These are phyloP conservation scores for Fusarium abutilonis DNA, from an alignment of 2,329 filamentous ascomycete genomes.

Conservation along the genomic window DNA sequence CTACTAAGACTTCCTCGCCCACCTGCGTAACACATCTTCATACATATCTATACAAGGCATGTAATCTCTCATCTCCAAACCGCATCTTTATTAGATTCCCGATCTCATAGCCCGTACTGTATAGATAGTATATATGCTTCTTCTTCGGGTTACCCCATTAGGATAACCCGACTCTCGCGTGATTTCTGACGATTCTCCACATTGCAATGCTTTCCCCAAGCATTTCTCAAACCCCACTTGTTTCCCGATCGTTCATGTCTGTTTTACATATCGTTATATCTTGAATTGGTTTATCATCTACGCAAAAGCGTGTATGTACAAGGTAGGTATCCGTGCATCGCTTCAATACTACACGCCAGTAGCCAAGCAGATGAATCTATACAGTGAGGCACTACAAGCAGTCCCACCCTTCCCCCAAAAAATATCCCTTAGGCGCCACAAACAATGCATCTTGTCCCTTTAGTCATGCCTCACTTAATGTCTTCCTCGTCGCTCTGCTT, in stretches of 20 bases:
- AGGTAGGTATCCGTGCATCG: constrained; percentile 8
- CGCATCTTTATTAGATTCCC: not conserved
- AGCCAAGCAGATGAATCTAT: constrained; percentile 18
- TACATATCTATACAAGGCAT: too few relatives aligned
- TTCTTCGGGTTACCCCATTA: constrained; percentile 34
- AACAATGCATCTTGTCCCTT: constrained; percentile 32
- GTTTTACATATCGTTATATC: constrained; percentile 18
- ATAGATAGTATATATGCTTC: not conserved
- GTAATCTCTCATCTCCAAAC: too few relatives aligned
- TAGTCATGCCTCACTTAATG: constrained; percentile 44
- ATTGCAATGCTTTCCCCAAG: constrained; percentile 6
- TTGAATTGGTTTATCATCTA: constrained; percentile 30
- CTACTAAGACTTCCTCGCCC: too few relatives aligned
- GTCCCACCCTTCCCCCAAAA: constrained; percentile 11
- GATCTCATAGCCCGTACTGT: too few relatives aligned
- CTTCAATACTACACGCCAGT: constrained; percentile 25
- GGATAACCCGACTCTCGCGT: constrained; percentile 25
- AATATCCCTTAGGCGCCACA: constrained; percentile 24
- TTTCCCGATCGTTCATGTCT: constrained; percentile 6
- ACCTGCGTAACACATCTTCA: too few relatives aligned
- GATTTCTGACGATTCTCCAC: constrained; percentile 27
- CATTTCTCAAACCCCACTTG: not conserved
- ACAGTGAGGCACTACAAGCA: constrained; percentile 33
- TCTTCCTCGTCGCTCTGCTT: constrained; percentile 70
- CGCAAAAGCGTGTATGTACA: constrained; percentile 21